Conservation (phyloP, 1,139 yeast genomes). For the Hyphopichia burtonii region DNA sequence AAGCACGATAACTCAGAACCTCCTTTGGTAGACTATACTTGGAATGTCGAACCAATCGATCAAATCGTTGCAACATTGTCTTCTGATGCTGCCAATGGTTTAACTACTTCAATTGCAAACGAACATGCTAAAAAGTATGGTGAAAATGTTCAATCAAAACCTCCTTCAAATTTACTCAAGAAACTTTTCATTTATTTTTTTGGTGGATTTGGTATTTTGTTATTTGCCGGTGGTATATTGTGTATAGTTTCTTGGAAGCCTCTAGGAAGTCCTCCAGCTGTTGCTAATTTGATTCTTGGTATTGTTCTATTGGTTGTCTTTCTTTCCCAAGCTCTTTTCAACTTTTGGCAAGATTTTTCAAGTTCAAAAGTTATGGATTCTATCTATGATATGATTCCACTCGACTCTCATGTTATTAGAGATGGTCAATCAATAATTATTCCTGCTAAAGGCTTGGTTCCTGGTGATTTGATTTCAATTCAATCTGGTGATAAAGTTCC, state of each 20-base stretch:
- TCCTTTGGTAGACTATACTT: slow-evolving; percentile 20
- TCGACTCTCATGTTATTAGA: slow-evolving; percentile 26
- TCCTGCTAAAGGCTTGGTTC: slow-evolving; percentile 25
- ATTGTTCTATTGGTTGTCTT: slow-evolving; percentile 44
- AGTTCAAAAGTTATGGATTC: slow-evolving; percentile 51
- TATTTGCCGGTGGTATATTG: slow-evolving; percentile 45
- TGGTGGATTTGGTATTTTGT: slow-evolving; percentile 51
- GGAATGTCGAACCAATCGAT: slow-evolving; percentile 22
- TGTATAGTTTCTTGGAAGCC: slow-evolving; percentile 52
- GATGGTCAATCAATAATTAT: slow-evolving; percentile 15
- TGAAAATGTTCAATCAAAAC: slow-evolving; percentile 37
- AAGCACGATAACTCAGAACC: slow-evolving; percentile 5
- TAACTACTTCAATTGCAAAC: slow-evolving; percentile 13
- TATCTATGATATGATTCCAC: slow-evolving; percentile 44
- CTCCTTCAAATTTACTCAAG: slow-evolving; percentile 29
- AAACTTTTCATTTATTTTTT: slow-evolving; percentile 41
- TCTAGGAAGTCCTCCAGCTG: slow-evolving; percentile 49
- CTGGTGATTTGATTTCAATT: slow-evolving; percentile 29
- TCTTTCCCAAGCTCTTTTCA: slow-evolving; percentile 47
- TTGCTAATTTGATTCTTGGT: slow-evolving; percentile 47
- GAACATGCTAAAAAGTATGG: slow-evolving; percentile 28
- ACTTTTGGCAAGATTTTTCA: slow-evolving; percentile 51
- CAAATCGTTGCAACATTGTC: slow-evolving; percentile 22
- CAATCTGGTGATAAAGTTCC: slow-evolving; percentile 29
- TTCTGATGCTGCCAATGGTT: slow-evolving; percentile 17